A percentile compares a stretch with the other conserved stretches of the same genome.
phyloP scores from a whole-genome alignment of 768 basidiomycete genomes.

The Lyophyllum shimeji region DNA sequence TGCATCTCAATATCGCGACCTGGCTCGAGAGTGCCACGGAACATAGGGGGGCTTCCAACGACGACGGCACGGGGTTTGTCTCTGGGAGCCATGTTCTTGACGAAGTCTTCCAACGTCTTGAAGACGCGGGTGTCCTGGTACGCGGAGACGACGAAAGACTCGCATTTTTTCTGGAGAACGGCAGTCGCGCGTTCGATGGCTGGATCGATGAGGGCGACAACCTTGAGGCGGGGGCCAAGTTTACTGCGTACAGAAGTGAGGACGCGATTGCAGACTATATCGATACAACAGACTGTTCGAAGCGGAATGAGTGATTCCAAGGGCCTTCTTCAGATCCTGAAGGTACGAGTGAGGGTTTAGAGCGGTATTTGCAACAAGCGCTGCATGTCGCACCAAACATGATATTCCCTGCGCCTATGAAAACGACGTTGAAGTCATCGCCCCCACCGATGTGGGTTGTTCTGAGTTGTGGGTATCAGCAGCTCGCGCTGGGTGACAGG shows the following conservation, averaged over 20 bases:
- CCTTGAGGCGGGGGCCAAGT: slow-evolving; percentile 93
- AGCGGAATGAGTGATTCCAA: slow-evolving; percentile 91
- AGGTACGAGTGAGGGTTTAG: not conserved
- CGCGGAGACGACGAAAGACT: slow-evolving; percentile 90
- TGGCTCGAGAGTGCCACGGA: slow-evolving; percentile 73
- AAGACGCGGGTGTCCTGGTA: slow-evolving; percentile 87
- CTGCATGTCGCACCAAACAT: slow-evolving; percentile 76
- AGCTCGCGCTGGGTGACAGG: slow-evolving; percentile 3
- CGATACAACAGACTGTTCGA: slow-evolving; percentile 66
- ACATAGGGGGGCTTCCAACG: slow-evolving; percentile 92
- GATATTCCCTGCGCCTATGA: slow-evolving; percentile 95
- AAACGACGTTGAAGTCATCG: slow-evolving; percentile 89
- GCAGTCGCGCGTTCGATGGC: slow-evolving; percentile 75
- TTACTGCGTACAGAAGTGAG: slow-evolving; percentile 50
- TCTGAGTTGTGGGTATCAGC: slow-evolving; percentile 30
- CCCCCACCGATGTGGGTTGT: slow-evolving; percentile 52
- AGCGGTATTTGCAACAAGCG: not conserved
- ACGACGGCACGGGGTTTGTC: slow-evolving; percentile 80
- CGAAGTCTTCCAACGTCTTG: slow-evolving; percentile 84
- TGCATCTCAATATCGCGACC: slow-evolving; percentile 87
- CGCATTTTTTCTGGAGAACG: slow-evolving; percentile 86
- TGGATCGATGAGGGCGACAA: slow-evolving; percentile 93
- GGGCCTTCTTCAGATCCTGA: slow-evolving; percentile 85
- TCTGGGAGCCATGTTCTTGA: slow-evolving; percentile 60
- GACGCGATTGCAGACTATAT: slow-evolving; percentile 10